Conservation (phyloP, 306 rosid species). For the Vicia villosa region DNA sequence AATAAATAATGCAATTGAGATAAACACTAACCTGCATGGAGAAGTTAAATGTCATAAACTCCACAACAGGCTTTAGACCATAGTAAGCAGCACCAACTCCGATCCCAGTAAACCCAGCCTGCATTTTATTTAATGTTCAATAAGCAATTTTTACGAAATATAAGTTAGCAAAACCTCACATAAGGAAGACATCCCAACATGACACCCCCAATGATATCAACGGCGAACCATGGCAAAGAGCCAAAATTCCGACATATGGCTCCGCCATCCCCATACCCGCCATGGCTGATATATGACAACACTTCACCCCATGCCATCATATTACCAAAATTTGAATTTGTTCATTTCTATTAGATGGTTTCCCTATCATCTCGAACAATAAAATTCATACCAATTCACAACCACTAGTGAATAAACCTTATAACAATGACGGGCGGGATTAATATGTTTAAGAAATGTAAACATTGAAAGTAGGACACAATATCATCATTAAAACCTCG, state of each 20-base stretch:
- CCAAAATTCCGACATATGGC: too few relatives aligned
- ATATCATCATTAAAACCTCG: not conserved
- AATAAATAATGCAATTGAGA: constrained; percentile 21
- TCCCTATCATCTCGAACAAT: constrained; percentile 2
- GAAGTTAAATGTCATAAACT: constrained; percentile 99
- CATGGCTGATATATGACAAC: too few relatives aligned
- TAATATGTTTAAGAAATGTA: not conserved
- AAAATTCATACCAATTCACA: not conserved
- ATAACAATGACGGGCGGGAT: not conserved
- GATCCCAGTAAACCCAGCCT: constrained; percentile 99
- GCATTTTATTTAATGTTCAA: constrained; percentile 41
- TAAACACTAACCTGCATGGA: constrained; percentile 88
- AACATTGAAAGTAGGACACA: not conserved
- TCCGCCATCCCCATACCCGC: too few relatives aligned
- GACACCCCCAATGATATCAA: not conserved
- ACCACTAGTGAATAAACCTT: not conserved
- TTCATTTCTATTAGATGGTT: constrained; percentile 3
- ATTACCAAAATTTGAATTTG: not conserved
- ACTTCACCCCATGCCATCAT: constrained; percentile 13
- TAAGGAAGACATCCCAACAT: constrained; percentile 4
- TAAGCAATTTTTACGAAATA: constrained; percentile 2
- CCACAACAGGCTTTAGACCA: constrained; percentile 89
- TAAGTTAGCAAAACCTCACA: not conserved
- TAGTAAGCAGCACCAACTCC: constrained; percentile 99
- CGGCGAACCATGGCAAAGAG: too few relatives aligned